Base-by-base conservation (phyloP, 495 filamentous ascomycete genomes). In the Lasiosphaeriaceae sp. region DNA sequence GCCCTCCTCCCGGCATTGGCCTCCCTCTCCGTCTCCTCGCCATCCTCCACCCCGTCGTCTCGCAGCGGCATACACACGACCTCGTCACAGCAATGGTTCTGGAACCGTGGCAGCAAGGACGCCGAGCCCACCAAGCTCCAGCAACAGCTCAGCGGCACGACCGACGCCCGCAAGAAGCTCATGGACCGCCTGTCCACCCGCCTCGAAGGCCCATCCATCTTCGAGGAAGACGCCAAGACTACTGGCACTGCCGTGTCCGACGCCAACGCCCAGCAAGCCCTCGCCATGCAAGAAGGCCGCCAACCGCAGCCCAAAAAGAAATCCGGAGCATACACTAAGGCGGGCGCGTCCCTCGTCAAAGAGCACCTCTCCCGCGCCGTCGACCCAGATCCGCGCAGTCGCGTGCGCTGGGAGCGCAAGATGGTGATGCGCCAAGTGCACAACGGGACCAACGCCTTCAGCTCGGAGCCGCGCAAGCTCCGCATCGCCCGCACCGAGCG, bases 381-480 rank as follows among this genome's bases (percentile, higher is more conserved):
- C 49, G 85, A 94, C 70, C 92, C 92, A 16, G 79, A 86, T 58
- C 90, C 90, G 14, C 63, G 72, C 24, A 72, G 71, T 20, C 79
- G 90, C 51, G 71, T 77, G 20, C 80, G 85, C n/a, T 95, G 86
- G 88, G 81, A 91, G 71, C 81, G 86, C 59, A 92, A 87, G 75
- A 90, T 90, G 83, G 79, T 92, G 11, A 85, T 90, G 54, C 84
- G 86, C 46, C 79, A 83, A 60, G 74, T 96, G 50, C 80, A 78
- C 9, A 45, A 52, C 3, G 63, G 63, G 14, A 64, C 65, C 12
- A 34, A 69, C 64, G 77, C 80, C 12, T 77, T 86, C 29, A 88
- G 88, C n/a, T 78, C 85, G 11, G 65, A 96, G 47, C 82, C 83
- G 6, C 78, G 80, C 57, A 70, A 71, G 43, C 79, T 87, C 55